Conservation (phyloP, 139 green algal genomes). For the Coelastrella sp. region DNA sequence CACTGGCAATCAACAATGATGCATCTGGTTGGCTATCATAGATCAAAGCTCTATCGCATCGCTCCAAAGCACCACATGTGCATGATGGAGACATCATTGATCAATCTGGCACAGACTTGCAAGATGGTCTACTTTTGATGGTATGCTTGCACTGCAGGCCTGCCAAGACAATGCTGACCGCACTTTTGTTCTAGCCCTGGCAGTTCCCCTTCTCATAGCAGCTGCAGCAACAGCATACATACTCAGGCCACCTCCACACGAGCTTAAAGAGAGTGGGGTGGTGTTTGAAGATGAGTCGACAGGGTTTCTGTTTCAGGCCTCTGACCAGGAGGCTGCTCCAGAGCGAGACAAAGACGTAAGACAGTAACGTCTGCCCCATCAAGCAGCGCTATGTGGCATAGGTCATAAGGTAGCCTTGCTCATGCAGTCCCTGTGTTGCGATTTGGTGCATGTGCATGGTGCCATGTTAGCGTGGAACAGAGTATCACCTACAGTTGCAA, state of each 20-base stretch:
- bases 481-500: too few species aligned
- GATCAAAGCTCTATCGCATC: too few species aligned
- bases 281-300: slow-evolving; percentile 72
- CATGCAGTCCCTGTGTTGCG: not conserved
- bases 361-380: not conserved
- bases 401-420: not conserved
- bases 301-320: slow-evolving; percentile 72
- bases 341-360: slow-evolving; percentile 70
- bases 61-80: too few species aligned
- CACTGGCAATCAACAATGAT: too few species aligned
- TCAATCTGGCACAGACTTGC: not conserved
- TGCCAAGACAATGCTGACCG: slow-evolving; percentile 70
- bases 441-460: too few species aligned
- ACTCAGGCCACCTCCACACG: slow-evolving; percentile 53
- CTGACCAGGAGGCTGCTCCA: slow-evolving; percentile 55
- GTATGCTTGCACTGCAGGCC: slow-evolving; percentile 33
- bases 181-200: slow-evolving; percentile 61
- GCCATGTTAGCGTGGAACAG: too few species aligned
- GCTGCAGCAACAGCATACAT: slow-evolving; percentile 47
- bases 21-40: too few species aligned
- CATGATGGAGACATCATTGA: not conserved
- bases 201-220: slow-evolving; percentile 62
- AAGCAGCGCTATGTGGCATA: not conserved
- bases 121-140: not conserved
- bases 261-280: slow-evolving; percentile 48